These are phyloP conservation scores for Zymoseptoria pseudotritici DNA, from an alignment of 2,329 filamentous ascomycete species.

Conservation along the genomic window DNA sequence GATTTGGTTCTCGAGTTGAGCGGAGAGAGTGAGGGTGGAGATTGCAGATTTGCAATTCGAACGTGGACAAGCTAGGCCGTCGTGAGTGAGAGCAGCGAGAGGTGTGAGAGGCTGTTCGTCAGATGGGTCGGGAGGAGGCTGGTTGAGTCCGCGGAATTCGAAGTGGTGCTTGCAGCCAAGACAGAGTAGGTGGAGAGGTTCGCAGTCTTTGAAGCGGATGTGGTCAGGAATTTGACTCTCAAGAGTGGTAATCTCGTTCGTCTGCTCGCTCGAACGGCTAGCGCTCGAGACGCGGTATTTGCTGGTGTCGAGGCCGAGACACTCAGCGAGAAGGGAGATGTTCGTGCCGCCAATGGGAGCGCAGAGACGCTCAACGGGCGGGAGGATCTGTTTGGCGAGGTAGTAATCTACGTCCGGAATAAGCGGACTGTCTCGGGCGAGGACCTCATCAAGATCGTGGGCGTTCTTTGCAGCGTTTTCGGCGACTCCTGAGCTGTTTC, in stretches of 20 bases:
- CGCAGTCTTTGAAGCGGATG: slow-evolving; percentile 77
- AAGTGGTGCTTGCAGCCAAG: slow-evolving; percentile 67
- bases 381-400: slow-evolving; percentile 95
- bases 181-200: slow-evolving; percentile 70
- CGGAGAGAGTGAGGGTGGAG: slow-evolving; percentile 65
- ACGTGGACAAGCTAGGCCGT: slow-evolving; percentile 65
- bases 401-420: slow-evolving; percentile 96
- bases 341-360: slow-evolving; percentile 93
- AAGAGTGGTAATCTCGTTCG: slow-evolving; percentile 72
- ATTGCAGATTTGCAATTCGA: slow-evolving; percentile 57
- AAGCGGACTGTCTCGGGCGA: slow-evolving; percentile 67
- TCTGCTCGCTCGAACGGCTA: slow-evolving; percentile 46
- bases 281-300: slow-evolving; percentile 69
- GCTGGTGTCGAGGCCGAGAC: slow-evolving; percentile 80
- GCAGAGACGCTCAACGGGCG: slow-evolving; percentile 93
- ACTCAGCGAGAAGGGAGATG: slow-evolving; percentile 80
- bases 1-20: slow-evolving; percentile 81
- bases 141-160: slow-evolving; percentile 67
- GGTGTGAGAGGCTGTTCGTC: slow-evolving; percentile 31
- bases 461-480: slow-evolving; percentile 81
- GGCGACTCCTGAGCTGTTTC: slow-evolving; percentile 52
- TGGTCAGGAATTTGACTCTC: slow-evolving; percentile 92
- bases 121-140: slow-evolving; percentile 18
- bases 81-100: slow-evolving; percentile 56
- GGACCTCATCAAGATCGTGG: slow-evolving; percentile 75